Base-by-base conservation (phyloP, 805 yeast genomes). In the Huiozyma naganishii region DNA sequence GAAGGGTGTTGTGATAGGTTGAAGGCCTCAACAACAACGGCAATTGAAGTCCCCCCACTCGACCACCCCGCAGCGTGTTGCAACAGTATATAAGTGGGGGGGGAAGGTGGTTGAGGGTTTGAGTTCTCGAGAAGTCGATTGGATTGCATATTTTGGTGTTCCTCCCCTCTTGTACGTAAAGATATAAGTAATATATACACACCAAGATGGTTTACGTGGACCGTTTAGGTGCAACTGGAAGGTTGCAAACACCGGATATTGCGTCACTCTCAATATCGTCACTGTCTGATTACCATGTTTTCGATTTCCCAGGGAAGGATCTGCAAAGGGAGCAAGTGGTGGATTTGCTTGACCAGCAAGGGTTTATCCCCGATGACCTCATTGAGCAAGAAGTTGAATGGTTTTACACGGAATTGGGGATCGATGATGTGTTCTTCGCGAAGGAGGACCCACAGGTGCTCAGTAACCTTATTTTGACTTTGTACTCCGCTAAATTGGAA, bases 401-500 rank as follows among this genome's bases (percentile, higher is more conserved):
- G 94, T 89, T 90, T 62, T 92, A 92, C 68, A 77, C 83, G 45
- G 66, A 76, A 36, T 72, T 90, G 51, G 96, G 96, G 28, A 87
- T 90, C 47, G 96, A 89, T 59, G 96, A 88, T 58, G 81, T 86
- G 29, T 90, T 84, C 65, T 89, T 90, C 61, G 92, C 92, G 37
- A 77, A 83, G 49, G 96, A 90, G 59, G 69, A 84, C 5, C 83
- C 89, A 10, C 77, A 74, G 42, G 84, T 81, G 48, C 83, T 90
- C 52, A 89, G 85, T 12, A 75, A 81, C 43, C 88, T 89, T 58
- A 85, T 90, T 53, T 83, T 83, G 57, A 83, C 96, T 7, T 71
- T 90, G 43, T 90, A 90, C 65, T 85, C 96, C 32, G 89, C 97
- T 45, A 92, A 92, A 62, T 75, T 92, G 43, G 92, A 90, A 53